Percentiles rank a stretch among this genome's conserved stretches.
Conservation (phyloP, 169 alveolate species). For the Hammondia hammondi region DNA sequence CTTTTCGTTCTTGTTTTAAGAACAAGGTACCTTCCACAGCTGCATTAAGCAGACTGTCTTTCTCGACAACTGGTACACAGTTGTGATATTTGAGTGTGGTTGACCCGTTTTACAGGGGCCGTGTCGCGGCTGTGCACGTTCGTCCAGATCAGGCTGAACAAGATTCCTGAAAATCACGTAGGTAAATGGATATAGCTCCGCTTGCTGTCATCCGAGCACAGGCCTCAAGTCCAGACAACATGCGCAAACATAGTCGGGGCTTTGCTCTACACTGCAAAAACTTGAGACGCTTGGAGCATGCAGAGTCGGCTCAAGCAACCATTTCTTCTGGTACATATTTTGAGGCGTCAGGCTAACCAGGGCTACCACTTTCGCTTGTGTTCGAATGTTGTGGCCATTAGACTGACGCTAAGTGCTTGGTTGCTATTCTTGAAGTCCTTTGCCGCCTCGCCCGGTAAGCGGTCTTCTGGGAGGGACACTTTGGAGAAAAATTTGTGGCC, state of each 20-base stretch:
- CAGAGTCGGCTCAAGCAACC: too few species aligned
- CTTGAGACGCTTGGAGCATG: too few species aligned
- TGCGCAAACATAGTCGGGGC: too few species aligned
- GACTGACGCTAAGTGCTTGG: background rate
- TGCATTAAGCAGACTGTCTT: too few species aligned
- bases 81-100: background rate
- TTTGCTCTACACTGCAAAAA: too few species aligned
- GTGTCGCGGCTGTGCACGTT: constrained; percentile 27
- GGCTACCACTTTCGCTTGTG: background rate
- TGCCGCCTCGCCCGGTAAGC: constrained; percentile 11
- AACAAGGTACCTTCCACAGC: too few species aligned
- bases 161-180: background rate
- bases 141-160: background rate
- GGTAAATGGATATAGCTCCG: background rate
- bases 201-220: background rate
- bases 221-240: too few species aligned
- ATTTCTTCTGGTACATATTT: too few species aligned
- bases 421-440: background rate
- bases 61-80: too few species aligned
- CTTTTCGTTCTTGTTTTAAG: too few species aligned
- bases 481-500: too few species aligned
- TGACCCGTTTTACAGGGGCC: background rate
- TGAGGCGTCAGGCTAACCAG: too few species aligned
- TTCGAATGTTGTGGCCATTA: background rate
- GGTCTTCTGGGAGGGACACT: background rate